Evolutionary conservation across 164 flowering plant species (phyloP).

Genomic region (Macadamia integrifolia): DNA sequence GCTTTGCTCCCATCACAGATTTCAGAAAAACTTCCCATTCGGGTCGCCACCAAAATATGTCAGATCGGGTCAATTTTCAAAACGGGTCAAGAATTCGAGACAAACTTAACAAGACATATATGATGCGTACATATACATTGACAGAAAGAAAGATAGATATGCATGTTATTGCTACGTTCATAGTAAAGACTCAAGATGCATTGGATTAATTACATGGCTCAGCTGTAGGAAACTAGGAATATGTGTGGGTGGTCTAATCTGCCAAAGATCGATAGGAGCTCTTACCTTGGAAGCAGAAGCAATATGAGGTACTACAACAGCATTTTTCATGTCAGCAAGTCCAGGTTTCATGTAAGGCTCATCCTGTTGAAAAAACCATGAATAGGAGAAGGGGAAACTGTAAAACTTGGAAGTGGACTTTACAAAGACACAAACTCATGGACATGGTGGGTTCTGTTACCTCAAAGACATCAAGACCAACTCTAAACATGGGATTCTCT

Average conservation of each 20-base stretch:
- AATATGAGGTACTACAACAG: slow-evolving; percentile 89
- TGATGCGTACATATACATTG: too few relatives aligned
- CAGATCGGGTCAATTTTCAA: too few relatives aligned
- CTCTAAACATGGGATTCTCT: slow-evolving; percentile 94
- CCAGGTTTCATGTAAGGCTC: slow-evolving; percentile 99
- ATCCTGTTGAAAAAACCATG: slow-evolving; percentile 42
- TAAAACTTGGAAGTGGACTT: slow-evolving; percentile 5
- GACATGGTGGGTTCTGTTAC: slow-evolving; percentile 21
- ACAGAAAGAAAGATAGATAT: background rate
- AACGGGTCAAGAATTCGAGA: too few relatives aligned
- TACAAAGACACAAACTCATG: background rate
- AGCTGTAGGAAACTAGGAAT: background rate
- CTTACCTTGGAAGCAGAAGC: slow-evolving; percentile 98
- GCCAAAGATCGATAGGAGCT: background rate
- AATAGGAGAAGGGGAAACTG: background rate
- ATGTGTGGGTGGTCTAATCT: background rate
- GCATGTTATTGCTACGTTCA: too few relatives aligned
- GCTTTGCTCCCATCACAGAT: too few relatives aligned
- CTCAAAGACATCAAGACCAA: slow-evolving; percentile 98
- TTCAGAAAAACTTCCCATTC: too few relatives aligned
- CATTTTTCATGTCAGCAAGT: slow-evolving; percentile 86
- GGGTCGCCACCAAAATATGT: too few relatives aligned
- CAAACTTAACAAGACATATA: too few relatives aligned
- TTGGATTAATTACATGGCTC: background rate
- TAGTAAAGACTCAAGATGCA: too few relatives aligned